Evolutionary conservation across 1,139 yeast species (phyloP).

Genomic region (Scheffersomyces quercinus): DNA sequence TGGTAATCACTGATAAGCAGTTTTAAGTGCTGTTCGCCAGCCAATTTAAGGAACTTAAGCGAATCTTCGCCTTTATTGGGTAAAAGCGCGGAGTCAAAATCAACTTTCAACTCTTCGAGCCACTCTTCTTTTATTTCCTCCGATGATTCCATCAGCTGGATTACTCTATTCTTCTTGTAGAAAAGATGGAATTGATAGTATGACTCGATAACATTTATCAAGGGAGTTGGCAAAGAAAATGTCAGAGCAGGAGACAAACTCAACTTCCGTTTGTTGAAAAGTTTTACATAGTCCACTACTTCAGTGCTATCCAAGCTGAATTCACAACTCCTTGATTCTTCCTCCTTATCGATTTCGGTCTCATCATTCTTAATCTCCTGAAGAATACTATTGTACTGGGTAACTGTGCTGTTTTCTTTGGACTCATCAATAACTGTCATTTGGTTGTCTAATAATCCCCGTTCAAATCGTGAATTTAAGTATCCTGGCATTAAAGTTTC

Average conservation of each 20-base stretch:
- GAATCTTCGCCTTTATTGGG: slow-evolving; percentile 40
- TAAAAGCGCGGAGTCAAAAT: slow-evolving; percentile 25
- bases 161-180: slow-evolving; percentile 24
- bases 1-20: slow-evolving; percentile 30
- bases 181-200: slow-evolving; percentile 45
- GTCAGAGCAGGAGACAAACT: slow-evolving; percentile 78
- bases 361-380: slow-evolving; percentile 10
- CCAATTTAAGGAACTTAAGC: slow-evolving; percentile 39
- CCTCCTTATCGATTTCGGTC: slow-evolving; percentile 8
- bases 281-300: slow-evolving; percentile 48
- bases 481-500: slow-evolving; percentile 79
- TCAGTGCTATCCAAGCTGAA: slow-evolving; percentile 31
- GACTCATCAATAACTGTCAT: slow-evolving; percentile 9
- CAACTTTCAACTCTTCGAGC: slow-evolving; percentile 28
- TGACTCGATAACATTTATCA: slow-evolving; percentile 55
- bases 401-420: slow-evolving; percentile 6
- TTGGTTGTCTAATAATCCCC: slow-evolving; percentile 76
- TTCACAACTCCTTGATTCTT: slow-evolving; percentile 13
- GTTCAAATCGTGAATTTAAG: slow-evolving; percentile 78
- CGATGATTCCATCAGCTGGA: slow-evolving; percentile 17
- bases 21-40: slow-evolving; percentile 32
- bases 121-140: slow-evolving; percentile 24
- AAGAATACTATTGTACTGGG: slow-evolving; percentile 7
- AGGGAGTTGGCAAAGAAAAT: slow-evolving; percentile 65
- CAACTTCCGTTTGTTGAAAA: slow-evolving; percentile 51